Base-by-base conservation (phyloP, 169 alveolate genomes). In the Toxoplasma gondii region DNA sequence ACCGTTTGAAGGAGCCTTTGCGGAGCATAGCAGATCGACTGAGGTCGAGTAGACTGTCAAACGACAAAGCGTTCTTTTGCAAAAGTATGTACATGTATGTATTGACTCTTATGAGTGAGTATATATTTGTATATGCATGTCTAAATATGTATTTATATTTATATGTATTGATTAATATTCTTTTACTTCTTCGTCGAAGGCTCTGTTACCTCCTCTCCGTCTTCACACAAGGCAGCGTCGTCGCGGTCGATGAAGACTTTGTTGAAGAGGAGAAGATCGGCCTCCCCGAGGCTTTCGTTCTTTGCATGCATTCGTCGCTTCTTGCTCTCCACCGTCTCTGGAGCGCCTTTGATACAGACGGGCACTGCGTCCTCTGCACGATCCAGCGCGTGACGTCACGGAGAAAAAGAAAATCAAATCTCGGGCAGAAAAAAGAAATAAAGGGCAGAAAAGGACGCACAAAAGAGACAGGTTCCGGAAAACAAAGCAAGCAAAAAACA, bases 301-400 rank as follows among this genome's bases (percentile, higher is more conserved):
- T 99, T 99, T 49, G 98, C 99, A 96, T 99, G 99, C 94, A 98
- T 97, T 41, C 97, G 98, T 38, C 99, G 96, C 38, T 92, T 96
- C 88, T 97, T 98, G 83, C 96, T 97, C 10, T 92, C 74, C 41
- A 92, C 95, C 67, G 94, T 94, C n/a, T 94, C 97, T 38, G 97
- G 97, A 16, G 95, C 97, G 64, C 97, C 98, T 16, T 92, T 96
- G 69, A 98, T 88, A 78, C 78, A 87, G 17, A 97, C 91, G 27
- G 92, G 88, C 17, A 96, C 94, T 38, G 95, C 98, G 82, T 67
- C 97, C 67, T 54, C 94, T 94, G 94, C 41, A 31, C 93, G 92
- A 94, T 27, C 96, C 83, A 49, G 29, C 95, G 94, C 81, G 94
- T 93, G 58, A 92, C 94, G 44, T 91, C 92, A 36, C 88, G 94